Conservation (phyloP, 164 flowering plant genomes). For the Kalanchoe fedtschenkoi region DNA sequence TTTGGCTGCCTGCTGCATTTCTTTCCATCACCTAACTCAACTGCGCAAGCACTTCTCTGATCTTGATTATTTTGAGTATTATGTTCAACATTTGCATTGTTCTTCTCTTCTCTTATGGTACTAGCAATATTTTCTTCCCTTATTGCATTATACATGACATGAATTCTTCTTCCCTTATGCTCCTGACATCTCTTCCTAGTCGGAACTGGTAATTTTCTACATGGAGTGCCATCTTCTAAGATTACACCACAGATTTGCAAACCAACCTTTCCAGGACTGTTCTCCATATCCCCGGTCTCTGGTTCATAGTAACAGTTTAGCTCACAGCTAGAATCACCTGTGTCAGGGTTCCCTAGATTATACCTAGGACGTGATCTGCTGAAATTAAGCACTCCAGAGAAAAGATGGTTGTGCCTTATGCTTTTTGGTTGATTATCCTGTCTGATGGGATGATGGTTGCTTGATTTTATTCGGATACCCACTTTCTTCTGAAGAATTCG, state of each 20-base stretch:
- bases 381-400: constrained; percentile 31
- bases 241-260: constrained; percentile 15
- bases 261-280: not conserved
- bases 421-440: constrained; percentile 8
- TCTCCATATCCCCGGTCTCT: not conserved
- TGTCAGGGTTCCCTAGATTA: constrained; percentile 11
- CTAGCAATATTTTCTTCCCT: not conserved
- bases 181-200: constrained; percentile 46
- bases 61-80: not conserved
- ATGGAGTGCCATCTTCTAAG: constrained; percentile 23
- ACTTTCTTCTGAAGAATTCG: constrained; percentile 25
- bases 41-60: constrained; percentile 10
- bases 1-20: constrained; percentile 25
- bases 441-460: constrained; percentile 10
- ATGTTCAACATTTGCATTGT: not conserved
- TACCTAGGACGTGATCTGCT: constrained; percentile 38
- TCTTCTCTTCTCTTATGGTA: not conserved
- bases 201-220: constrained; percentile 29
- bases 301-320: not conserved
- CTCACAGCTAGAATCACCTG: not conserved
- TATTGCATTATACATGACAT: not conserved
- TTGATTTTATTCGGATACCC: constrained; percentile 45
- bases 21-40: constrained; percentile 14
- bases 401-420: constrained; percentile 9
- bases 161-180: constrained; percentile 39